A percentile compares a stretch with the other conserved stretches of the same genome.
Conservation (phyloP, 2,329 filamentous ascomycete genomes). For the Botrytis paeoniae region DNA sequence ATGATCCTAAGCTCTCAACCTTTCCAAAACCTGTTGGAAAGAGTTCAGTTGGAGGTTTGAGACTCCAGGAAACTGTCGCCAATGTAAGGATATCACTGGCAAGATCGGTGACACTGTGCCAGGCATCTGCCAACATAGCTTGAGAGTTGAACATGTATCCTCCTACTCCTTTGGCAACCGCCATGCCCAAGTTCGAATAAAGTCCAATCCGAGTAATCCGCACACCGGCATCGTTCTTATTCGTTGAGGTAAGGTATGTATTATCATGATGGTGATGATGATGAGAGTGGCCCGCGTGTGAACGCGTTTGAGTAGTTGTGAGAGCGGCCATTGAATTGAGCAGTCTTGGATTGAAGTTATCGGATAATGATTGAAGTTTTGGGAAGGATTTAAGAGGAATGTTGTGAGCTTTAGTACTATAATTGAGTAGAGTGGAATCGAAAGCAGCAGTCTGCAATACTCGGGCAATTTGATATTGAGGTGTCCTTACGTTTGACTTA, state of each 20-base stretch:
- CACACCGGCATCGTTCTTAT: conserved; percentile 90
- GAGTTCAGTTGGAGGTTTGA: conserved; percentile 75
- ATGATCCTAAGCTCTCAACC: conserved; percentile 89
- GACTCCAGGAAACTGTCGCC: conserved; percentile 88
- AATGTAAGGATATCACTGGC: conserved; percentile 93
- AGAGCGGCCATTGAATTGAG: conserved; percentile 35
- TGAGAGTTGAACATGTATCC: conserved; percentile 95
- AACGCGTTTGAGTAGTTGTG: conserved; percentile 36
- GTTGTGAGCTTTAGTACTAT: conserved; percentile 25
- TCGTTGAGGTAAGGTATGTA: conserved; percentile 72
- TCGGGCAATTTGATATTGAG: conserved; percentile 34
- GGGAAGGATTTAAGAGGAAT: conserved; percentile 29
- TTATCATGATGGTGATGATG: conserved; percentile 82
- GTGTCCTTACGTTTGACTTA: conserved; percentile 36
- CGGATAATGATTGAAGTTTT: conserved; percentile 29
- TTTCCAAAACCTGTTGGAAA: conserved; percentile 96
- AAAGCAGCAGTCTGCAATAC: conserved; percentile 35
- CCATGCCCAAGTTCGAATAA: conserved; percentile 90
- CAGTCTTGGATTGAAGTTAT: conserved; percentile 27
- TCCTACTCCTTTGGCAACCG: conserved; percentile 84
- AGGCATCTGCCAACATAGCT: conserved; percentile 87
- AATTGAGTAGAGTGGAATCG: conserved; percentile 25
- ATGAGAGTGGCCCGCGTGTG: conserved; percentile 55
- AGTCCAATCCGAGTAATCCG: conserved; percentile 88
- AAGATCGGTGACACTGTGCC: conserved; percentile 92